phyloP scores from a whole-genome alignment of 2,329 filamentous ascomycete genomes.

The Mycocentrospora acerina region DNA sequence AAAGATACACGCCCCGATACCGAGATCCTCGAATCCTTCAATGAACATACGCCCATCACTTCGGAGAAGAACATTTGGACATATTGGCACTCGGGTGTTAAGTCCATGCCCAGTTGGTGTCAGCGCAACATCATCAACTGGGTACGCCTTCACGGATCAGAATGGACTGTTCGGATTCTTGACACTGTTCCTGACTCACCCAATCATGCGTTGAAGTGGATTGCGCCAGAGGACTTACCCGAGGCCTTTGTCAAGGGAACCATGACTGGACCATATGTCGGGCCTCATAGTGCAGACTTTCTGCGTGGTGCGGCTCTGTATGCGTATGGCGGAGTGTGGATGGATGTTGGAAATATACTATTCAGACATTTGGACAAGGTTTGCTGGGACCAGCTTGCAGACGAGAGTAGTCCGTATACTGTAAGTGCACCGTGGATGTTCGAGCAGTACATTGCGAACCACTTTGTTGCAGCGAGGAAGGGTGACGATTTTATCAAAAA shows the following conservation, averaged over 20 bases:
- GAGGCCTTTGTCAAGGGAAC: slow-evolving; percentile 46
- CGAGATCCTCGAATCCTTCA: slow-evolving; percentile 22
- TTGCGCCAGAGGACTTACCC: slow-evolving; percentile 35
- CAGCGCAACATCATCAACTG: slow-evolving; percentile 46
- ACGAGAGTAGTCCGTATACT: slow-evolving; percentile 39
- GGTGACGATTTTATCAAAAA: slow-evolving; percentile 48
- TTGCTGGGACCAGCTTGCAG: slow-evolving; percentile 43
- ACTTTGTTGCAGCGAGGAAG: slow-evolving; percentile 48
- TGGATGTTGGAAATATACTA: slow-evolving; percentile 47
- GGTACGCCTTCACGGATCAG: slow-evolving; percentile 42
- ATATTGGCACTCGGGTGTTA: slow-evolving; percentile 43
- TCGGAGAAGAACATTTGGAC: slow-evolving; percentile 47
- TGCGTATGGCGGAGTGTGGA: slow-evolving; percentile 44
- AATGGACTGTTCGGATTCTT: slow-evolving; percentile 47
- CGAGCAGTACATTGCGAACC: slow-evolving; percentile 39
- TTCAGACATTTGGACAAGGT: slow-evolving; percentile 42
- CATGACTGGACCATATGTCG: slow-evolving; percentile 49
- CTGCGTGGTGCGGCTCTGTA: slow-evolving; percentile 48
- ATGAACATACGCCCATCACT: slow-evolving; percentile 25
- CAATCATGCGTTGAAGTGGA: slow-evolving; percentile 43
- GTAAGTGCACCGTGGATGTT: slow-evolving; percentile 32
- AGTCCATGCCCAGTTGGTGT: slow-evolving; percentile 42
- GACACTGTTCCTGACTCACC: slow-evolving; percentile 41
- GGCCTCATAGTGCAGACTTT: slow-evolving; percentile 51
- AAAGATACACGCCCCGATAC: slow-evolving; percentile 20